phyloP scores from a whole-genome alignment of 768 basidiomycete genomes.

The Leccinum variicolor region DNA sequence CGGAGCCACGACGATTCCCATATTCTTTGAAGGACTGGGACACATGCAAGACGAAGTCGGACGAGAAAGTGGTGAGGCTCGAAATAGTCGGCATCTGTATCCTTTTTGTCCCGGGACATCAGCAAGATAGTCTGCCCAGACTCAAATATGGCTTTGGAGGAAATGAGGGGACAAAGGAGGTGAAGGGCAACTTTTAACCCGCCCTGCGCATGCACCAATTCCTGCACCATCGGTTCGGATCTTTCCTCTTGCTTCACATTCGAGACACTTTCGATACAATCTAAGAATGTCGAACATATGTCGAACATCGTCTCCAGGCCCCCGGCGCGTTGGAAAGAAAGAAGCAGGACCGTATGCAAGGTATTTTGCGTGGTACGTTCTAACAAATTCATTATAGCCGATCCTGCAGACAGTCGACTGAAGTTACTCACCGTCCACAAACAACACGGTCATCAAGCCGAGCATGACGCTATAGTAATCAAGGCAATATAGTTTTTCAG shows the following conservation, averaged over 20 bases:
- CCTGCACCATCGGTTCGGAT: conserved; percentile 53
- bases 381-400: conserved; percentile 29
- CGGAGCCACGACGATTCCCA: conserved; percentile 88
- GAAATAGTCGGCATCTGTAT: conserved; percentile 75
- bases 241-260: conserved; percentile 53
- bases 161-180: conserved; percentile 71
- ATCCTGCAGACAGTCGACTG: neutral
- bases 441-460: conserved; percentile 45
- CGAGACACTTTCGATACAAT: conserved; percentile 54
- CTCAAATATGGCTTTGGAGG: conserved; percentile 79
- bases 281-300: conserved; percentile 52
- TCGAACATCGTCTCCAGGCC: conserved; percentile 69
- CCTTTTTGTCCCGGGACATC: conserved; percentile 72
- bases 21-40: conserved; percentile 63
- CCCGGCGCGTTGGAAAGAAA: conserved; percentile 65
- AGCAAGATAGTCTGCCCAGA: conserved; percentile 77
- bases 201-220: conserved; percentile 72
- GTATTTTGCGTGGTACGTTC: conserved; percentile 73
- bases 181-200: conserved; percentile 80
- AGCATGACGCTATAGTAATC: conserved; percentile 56
- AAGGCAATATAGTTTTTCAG: conserved; percentile 41
- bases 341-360: conserved; percentile 79
- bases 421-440: conserved; percentile 51
- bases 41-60: conserved; percentile 62
- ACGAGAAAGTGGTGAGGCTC: conserved; percentile 88